phyloP scores from a whole-genome alignment of 139 green algal species.

The Astrephomene gubernaculifera region DNA sequence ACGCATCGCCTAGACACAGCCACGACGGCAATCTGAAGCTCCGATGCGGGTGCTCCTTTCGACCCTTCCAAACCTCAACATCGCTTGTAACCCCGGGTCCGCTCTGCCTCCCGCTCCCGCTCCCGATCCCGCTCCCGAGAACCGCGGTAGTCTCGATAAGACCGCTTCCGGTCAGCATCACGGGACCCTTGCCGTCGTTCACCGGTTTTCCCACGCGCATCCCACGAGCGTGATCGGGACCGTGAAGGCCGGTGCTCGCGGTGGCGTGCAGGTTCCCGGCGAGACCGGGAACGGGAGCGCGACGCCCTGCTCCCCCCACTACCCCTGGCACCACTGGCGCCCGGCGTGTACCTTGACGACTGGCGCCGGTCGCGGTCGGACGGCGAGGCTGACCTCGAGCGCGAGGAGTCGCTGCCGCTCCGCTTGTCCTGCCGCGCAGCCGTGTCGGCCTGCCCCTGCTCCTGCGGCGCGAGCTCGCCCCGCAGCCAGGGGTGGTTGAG shows the following conservation, averaged over 20 bases:
- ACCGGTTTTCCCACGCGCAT: not conserved
- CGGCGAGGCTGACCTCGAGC: constrained; percentile 3
- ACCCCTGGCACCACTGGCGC: not conserved
- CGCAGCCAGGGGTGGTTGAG: constrained; percentile 94
- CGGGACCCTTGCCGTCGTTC: not conserved
- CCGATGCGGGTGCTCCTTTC: no score
- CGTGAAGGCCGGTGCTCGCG: not conserved
- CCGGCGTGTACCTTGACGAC: constrained; percentile 28
- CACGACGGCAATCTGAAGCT: no score
- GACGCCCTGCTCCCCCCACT: not conserved
- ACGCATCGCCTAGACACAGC: no score
- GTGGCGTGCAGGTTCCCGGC: not conserved
- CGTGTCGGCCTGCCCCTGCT: constrained; percentile 14
- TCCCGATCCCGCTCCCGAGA: not conserved
- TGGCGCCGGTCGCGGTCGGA: not conserved
- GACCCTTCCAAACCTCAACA: constrained; percentile 5
- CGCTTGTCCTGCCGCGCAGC: constrained; percentile 1
- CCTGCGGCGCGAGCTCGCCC: constrained; percentile 2
- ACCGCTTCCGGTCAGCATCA: not conserved
- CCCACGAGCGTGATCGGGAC: not conserved
- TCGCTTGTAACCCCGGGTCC: not conserved
- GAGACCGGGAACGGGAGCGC: not conserved
- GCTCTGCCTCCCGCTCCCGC: not conserved
- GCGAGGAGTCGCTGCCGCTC: constrained; percentile 3
- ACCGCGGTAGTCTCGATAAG: not conserved